Evolutionary conservation across 306 rosid genomes (phyloP), one percentile per base, ranked within the genome.

Genomic region (Quercus ilex): DNA sequence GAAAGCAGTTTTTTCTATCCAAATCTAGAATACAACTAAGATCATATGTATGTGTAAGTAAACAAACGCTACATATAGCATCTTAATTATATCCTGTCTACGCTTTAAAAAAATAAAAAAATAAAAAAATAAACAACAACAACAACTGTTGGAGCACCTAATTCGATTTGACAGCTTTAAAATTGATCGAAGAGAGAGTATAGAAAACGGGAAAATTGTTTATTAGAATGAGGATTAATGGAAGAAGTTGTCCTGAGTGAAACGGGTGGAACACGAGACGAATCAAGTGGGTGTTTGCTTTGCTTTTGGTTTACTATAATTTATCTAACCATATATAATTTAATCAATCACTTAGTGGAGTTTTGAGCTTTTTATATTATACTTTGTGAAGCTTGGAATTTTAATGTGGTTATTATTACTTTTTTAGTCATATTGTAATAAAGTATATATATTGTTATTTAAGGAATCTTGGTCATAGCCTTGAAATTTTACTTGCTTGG

Each of bases 201-300:
- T 74, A 53, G 41, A 77, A 58, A 74, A 77, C 23, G 55, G 20
- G 3, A 14, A 76, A 28, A 57, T 72, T 60, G 10, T 20, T 38
- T 74, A 77, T 76, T 71, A 56, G 73, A 76, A 78, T 35, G 35
- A 64, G 86, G 76, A 76, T 82, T 81, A 75, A 60, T 85, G 82
- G 87, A 71, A 83, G 86, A 74, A 82, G 87, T 82, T 84, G 76
- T 77, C 75, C 55, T 38, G 69, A 75, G 76, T 49, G 80, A 69
- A 68, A 60, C 52, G 94, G 97, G 91, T 74, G 87, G 87, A 89
- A 85, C 90, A 87, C 95, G 84, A 90, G 94, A 84, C 80, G 64
- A 51, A 80, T 88, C 91, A 85, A 85, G 89, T 87, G 88, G 94
- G 65, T 77, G 81, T 77, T 83, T 86, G 86, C 68, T 81, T 80